Conservation (phyloP, 352 stramenopile species). For the Porosira glacialis region DNA sequence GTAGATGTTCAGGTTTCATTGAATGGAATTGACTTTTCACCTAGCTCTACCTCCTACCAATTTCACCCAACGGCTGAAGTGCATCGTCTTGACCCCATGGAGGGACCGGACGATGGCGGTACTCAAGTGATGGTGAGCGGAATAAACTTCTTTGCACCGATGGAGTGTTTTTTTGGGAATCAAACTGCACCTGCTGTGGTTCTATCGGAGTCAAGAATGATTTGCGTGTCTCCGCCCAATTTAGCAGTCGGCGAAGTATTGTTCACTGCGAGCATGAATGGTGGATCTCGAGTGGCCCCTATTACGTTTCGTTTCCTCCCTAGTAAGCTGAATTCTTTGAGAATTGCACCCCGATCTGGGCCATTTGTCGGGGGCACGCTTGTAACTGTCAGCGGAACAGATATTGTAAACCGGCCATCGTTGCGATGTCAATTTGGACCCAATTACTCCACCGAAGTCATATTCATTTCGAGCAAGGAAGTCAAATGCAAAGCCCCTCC, state of each 20-base stretch:
- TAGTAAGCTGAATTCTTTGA: slow-evolving; percentile 29
- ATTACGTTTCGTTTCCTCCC: slow-evolving; percentile 42
- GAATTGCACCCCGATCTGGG: slow-evolving; percentile 53
- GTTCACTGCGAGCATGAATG: slow-evolving; percentile 52
- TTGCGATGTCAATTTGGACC: slow-evolving; percentile 64
- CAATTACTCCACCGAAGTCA: slow-evolving; percentile 22
- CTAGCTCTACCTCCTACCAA: slow-evolving; percentile 28
- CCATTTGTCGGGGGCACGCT: slow-evolving; percentile 58
- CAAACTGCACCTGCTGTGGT: slow-evolving; percentile 33
- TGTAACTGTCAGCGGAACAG: slow-evolving; percentile 58
- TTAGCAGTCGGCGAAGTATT: slow-evolving; percentile 16
- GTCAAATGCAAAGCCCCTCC: slow-evolving; percentile 56
- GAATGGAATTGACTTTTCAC: slow-evolving; percentile 63
- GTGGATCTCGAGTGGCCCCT: slow-evolving; percentile 28
- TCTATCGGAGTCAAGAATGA: slow-evolving; percentile 39
- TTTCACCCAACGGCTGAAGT: slow-evolving; percentile 33
- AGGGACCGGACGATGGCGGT: slow-evolving; percentile 42
- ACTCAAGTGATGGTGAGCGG: slow-evolving; percentile 57
- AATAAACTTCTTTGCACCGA: slow-evolving; percentile 35
- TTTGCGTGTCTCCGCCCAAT: slow-evolving; percentile 47
- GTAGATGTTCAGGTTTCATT: slow-evolving; percentile 48
- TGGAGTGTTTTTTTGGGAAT: slow-evolving; percentile 56
- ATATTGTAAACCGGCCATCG: slow-evolving; percentile 56
- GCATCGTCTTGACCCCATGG: slow-evolving; percentile 36
- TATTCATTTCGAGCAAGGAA: slow-evolving; percentile 45